Conservation (phyloP, 371 early-diverging fungal genomes). For the Lichtheimia corymbifera region DNA sequence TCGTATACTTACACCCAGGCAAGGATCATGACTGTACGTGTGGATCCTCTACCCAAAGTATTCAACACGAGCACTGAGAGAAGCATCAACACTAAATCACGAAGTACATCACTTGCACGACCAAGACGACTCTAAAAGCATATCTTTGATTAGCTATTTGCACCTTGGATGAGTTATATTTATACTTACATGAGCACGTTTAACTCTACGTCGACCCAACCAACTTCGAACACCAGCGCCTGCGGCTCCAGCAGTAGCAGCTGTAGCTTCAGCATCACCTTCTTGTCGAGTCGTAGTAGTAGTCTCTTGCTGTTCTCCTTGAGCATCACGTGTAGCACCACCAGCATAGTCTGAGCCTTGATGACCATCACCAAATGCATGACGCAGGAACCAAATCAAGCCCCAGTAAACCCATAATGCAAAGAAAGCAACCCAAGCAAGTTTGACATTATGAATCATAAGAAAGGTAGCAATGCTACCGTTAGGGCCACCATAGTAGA, state of each 20-base stretch:
- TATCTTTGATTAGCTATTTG: too few species aligned
- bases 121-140: slow-evolving; percentile 5
- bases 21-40: slow-evolving; percentile 33
- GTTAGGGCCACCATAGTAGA: neutral
- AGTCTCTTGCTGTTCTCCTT: too few species aligned
- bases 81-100: slow-evolving; percentile 2
- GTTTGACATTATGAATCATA: slow-evolving; percentile 18
- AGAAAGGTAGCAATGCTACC: slow-evolving; percentile 15
- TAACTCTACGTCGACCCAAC: too few species aligned
- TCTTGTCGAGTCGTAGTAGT: too few species aligned
- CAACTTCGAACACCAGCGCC: too few species aligned
- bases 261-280: too few species aligned
- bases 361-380: slow-evolving; percentile 10
- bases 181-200: too few species aligned
- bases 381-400: slow-evolving; percentile 22
- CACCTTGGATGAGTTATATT: too few species aligned
- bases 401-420: slow-evolving; percentile 31
- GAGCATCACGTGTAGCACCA: too few species aligned
- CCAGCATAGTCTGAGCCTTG: neutral
- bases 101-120: neutral
- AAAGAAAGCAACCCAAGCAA: slow-evolving; percentile 35
- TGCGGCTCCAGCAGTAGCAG: too few species aligned
- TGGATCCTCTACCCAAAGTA: slow-evolving; percentile 35
- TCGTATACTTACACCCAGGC: slow-evolving; percentile 27
- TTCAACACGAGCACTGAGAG: slow-evolving; percentile 12